These are phyloP conservation scores for Evernia prunastri DNA, from an alignment of 495 filamentous ascomycete species.

Conservation along the genomic window DNA sequence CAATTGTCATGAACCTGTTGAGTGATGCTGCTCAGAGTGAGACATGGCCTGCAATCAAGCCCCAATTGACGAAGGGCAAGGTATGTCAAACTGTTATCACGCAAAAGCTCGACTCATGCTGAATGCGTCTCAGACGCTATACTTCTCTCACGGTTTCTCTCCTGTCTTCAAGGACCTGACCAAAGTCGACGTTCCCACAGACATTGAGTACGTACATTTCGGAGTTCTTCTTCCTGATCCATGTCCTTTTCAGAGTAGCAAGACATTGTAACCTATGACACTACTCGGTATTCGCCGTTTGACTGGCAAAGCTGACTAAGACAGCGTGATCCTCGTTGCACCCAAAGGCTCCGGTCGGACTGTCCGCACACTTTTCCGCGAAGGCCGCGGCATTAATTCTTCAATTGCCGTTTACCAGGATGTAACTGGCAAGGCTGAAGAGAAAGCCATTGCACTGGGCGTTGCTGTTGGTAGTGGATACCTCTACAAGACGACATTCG, in stretches of 20 bases:
- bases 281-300: neutral
- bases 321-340: constrained; percentile 87
- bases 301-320: neutral
- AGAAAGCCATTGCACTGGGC: constrained; percentile 95
- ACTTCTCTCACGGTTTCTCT: constrained; percentile 99
- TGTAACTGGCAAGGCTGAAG: constrained; percentile 94
- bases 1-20: constrained; percentile 98
- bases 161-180: constrained; percentile 99
- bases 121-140: constrained; percentile 63
- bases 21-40: constrained; percentile 94
- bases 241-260: neutral
- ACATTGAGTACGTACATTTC: constrained; percentile 57
- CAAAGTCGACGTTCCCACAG: constrained; percentile 91
- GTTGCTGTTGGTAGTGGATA: constrained; percentile 94
- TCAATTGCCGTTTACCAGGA: constrained; percentile 98
- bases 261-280: neutral
- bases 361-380: constrained; percentile 93
- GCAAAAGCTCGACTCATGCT: constrained; percentile 14
- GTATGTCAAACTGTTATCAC: constrained; percentile 32
- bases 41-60: constrained; percentile 98
- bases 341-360: constrained; percentile 99
- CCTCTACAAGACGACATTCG: constrained; percentile 99
- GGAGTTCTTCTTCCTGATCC: neutral
- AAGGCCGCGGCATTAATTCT: constrained; percentile 98
- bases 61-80: constrained; percentile 96